These are phyloP conservation scores for Colletotrichum navitas DNA, from an alignment of 2,329 filamentous ascomycete genomes.

Conservation along the genomic window DNA sequence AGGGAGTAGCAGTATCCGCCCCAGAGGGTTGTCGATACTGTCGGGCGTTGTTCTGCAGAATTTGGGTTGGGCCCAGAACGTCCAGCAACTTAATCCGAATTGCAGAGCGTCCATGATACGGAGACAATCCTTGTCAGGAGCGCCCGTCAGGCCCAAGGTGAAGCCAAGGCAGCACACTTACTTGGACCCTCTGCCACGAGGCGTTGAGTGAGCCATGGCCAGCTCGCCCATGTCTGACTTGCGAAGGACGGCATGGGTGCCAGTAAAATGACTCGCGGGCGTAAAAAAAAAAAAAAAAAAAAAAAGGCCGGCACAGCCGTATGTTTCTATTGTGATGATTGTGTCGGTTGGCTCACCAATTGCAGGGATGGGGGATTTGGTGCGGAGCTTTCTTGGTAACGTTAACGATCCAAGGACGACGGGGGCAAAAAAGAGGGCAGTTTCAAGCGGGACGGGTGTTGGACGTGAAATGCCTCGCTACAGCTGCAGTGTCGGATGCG, in stretches of 20 bases:
- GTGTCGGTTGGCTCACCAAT: slow-evolving; percentile 20
- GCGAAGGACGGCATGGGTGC: slow-evolving; percentile 13
- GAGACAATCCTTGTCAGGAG: slow-evolving; percentile 32
- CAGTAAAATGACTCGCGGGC: slow-evolving; percentile 37
- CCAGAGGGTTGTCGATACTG: not conserved
- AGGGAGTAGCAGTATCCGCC: not conserved
- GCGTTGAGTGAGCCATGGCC: slow-evolving; percentile 20
- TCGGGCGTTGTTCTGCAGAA: not conserved
- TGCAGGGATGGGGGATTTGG: slow-evolving; percentile 18
- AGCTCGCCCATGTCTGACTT: slow-evolving; percentile 2
- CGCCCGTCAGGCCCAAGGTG: slow-evolving; percentile 22
- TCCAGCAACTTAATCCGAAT: slow-evolving; percentile 27
- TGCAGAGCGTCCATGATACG: slow-evolving; percentile 31
- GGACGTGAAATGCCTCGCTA: slow-evolving; percentile 11
- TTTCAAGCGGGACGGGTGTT: not conserved
- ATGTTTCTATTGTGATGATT: slow-evolving; percentile 11
- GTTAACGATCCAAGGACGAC: slow-evolving; percentile 18
- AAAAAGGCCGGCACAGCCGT: slow-evolving; percentile 28
- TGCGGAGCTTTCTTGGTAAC: slow-evolving; percentile 23
- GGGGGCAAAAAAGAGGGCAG: not conserved
- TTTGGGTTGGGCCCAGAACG: slow-evolving; percentile 17
- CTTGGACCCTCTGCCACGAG: slow-evolving; percentile 37
- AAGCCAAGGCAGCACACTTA: slow-evolving; percentile 28
- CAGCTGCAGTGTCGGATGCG: slow-evolving; percentile 2
- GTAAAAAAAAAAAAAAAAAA: not conserved